Base-by-base conservation (phyloP, 495 filamentous ascomycete genomes). In the Aspergillus sparsus region DNA sequence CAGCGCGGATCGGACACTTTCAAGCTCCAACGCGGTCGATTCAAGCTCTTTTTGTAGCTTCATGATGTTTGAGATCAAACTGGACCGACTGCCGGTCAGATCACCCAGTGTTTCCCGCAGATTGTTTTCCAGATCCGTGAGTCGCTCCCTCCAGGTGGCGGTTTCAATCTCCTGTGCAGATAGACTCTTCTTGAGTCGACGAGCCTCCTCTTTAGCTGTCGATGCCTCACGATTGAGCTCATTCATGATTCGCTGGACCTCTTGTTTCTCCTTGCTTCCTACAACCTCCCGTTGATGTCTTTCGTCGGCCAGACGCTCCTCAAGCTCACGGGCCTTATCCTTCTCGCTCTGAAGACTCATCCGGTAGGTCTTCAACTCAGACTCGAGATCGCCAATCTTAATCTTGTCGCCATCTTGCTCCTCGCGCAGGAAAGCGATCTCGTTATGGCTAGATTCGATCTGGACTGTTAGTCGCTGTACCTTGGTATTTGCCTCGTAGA, bases 371-470 rank as follows among this genome's bases (percentile, higher is more conserved):
- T 90, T 89, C 12, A 97, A 76, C 21, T 86, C 83, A 9, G 88
- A 87, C 66, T 97, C 91, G 5, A 98, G 78, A 63, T 97, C 90
- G 18, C 94, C 92, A 63, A 98, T 98, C 71, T 91, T 91, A 68
- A 98, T 97, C 82, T 98, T 98, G 72, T 98, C 95, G 37, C 83
- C 87, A 72, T 98, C 94, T 77, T 98, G 94, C 76, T 98, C 94
- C 68, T 98, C 95, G 6, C 95, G 86, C 31, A 98, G 70, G 84
- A 98, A 98, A 0, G 89, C 85, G 70, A 98, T 96, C 74, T 98
- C 94, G 51, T 87, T 88, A 68, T 97, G 93, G 59, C 87, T 87
- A 5, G 90, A 94, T 76, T 98, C 94, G 53, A 91, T 87, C 72
- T 98, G 92, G 51, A 98, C 90, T 8, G 87, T 88, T 10, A 97